phyloP scores from a whole-genome alignment of 768 basidiomycete species.

The Pilatotrama ljubarskyi region DNA sequence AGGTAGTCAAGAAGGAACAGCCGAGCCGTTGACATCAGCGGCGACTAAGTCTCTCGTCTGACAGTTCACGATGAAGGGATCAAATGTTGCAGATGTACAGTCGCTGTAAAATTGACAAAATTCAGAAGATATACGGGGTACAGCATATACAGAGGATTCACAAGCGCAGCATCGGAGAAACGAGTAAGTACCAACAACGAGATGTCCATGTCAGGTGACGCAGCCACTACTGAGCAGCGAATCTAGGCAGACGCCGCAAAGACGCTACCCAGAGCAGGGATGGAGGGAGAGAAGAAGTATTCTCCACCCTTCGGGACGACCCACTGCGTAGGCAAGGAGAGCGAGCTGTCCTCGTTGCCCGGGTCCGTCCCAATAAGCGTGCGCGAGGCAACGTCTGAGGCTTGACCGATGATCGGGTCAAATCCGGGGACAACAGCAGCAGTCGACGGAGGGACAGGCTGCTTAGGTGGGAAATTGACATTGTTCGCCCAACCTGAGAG shows the following conservation, averaged over 20 bases:
- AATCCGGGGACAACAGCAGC: slow-evolving; percentile 34
- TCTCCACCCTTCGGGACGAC: slow-evolving; percentile 33
- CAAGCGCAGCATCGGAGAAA: too few species aligned
- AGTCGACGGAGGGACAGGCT: slow-evolving; percentile 12
- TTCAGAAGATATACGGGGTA: too few species aligned
- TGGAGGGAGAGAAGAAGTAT: slow-evolving; percentile 36
- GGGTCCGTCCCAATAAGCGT: slow-evolving; percentile 28
- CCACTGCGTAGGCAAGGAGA: slow-evolving; percentile 25
- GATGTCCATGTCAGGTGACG: neutral
- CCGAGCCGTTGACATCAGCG: too few species aligned
- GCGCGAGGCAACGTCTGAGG: slow-evolving; percentile 8
- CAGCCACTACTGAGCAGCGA: neutral
- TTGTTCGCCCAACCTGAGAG: slow-evolving; percentile 28
- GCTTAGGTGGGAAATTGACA: slow-evolving; percentile 34
- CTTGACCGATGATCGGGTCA: slow-evolving; percentile 48
- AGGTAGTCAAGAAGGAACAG: too few species aligned
- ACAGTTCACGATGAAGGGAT: too few species aligned
- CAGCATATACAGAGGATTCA: too few species aligned
- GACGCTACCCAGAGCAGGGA: slow-evolving; percentile 26
- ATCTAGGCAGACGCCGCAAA: slow-evolving; percentile 4
- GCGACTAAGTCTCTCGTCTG: too few species aligned
- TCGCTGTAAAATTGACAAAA: too few species aligned
- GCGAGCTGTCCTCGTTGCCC: slow-evolving; percentile 8
- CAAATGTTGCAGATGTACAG: too few species aligned
- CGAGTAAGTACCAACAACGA: neutral